These are phyloP conservation scores for Houttuynia cordata DNA, from an alignment of 164 flowering plant species.

Conservation along the genomic window DNA sequence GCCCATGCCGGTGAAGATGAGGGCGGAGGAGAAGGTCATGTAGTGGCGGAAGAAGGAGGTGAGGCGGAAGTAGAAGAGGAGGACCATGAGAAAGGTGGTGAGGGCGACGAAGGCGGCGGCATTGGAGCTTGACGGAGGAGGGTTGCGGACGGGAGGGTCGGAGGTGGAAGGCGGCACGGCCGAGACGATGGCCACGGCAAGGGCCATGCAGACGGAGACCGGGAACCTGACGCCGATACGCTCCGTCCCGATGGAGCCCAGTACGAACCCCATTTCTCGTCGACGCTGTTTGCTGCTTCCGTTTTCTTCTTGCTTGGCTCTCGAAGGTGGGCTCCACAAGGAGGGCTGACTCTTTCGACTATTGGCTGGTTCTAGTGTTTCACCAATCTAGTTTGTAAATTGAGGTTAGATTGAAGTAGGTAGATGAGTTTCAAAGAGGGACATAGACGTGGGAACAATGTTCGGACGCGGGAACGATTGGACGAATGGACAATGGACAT, in stretches of 20 bases:
- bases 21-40: slow-evolving; percentile 72
- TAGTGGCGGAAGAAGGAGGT: slow-evolving; percentile 68
- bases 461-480: too few species aligned
- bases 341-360: too few species aligned
- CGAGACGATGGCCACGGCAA: slow-evolving; percentile 73
- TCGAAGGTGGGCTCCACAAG: too few species aligned
- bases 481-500: too few species aligned
- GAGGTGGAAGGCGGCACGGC: slow-evolving; percentile 32
- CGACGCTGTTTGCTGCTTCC: too few species aligned
- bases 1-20: slow-evolving; percentile 60
- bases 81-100: slow-evolving; percentile 65
- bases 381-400: too few species aligned
- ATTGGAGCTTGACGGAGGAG: slow-evolving; percentile 50
- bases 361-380: too few species aligned
- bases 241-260: slow-evolving; percentile 53
- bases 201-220: slow-evolving; percentile 81
- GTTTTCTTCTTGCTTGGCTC: too few species aligned
- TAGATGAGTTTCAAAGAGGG: too few species aligned
- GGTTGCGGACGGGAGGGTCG: slow-evolving; percentile 34
- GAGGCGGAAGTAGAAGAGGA: slow-evolving; percentile 76
- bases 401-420: too few species aligned
- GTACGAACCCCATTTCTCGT: slow-evolving; percentile 33
- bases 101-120: slow-evolving; percentile 59
- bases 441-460: too few species aligned
- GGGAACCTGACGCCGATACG: slow-evolving; percentile 75